Percentiles rank a stretch among this genome's conserved stretches.
These are phyloP conservation scores for Castanea crenata DNA, from an alignment of 306 rosid genomes.

Conservation along the genomic window DNA sequence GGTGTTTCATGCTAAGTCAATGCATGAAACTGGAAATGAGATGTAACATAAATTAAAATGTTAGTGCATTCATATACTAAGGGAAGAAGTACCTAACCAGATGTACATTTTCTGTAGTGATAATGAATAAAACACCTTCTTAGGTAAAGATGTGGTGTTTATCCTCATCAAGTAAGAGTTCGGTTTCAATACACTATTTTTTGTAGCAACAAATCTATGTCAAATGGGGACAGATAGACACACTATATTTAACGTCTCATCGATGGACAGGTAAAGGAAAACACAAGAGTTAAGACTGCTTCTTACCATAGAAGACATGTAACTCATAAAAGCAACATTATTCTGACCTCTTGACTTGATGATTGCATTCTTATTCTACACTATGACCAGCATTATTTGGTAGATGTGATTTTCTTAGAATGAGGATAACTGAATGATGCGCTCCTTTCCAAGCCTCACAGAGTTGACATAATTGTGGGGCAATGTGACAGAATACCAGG, in stretches of 20 bases:
- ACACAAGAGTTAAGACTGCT: neutral
- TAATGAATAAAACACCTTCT: too few species aligned
- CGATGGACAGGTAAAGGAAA: neutral
- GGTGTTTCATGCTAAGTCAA: neutral
- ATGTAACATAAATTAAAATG: neutral
- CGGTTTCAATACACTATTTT: too few species aligned
- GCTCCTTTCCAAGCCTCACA: slow-evolving; percentile 52
- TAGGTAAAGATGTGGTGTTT: too few species aligned
- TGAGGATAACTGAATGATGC: slow-evolving; percentile 36
- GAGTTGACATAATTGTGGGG: slow-evolving; percentile 58
- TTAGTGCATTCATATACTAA: neutral
- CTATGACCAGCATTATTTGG: neutral
- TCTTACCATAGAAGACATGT: neutral
- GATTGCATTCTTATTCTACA: neutral
- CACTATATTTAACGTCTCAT: neutral
- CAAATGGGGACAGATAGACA: neutral
- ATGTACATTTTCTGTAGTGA: neutral
- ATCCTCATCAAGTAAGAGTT: too few species aligned
- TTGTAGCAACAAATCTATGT: too few species aligned
- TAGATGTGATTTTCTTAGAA: slow-evolving; percentile 7
- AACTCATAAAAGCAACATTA: neutral
- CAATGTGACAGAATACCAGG: slow-evolving; percentile 73
- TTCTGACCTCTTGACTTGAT: neutral
- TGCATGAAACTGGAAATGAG: neutral
- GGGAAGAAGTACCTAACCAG: neutral